Conservation (phyloP, 495 filamentous ascomycete species). For the Friedmanniomyces endolithicus region DNA sequence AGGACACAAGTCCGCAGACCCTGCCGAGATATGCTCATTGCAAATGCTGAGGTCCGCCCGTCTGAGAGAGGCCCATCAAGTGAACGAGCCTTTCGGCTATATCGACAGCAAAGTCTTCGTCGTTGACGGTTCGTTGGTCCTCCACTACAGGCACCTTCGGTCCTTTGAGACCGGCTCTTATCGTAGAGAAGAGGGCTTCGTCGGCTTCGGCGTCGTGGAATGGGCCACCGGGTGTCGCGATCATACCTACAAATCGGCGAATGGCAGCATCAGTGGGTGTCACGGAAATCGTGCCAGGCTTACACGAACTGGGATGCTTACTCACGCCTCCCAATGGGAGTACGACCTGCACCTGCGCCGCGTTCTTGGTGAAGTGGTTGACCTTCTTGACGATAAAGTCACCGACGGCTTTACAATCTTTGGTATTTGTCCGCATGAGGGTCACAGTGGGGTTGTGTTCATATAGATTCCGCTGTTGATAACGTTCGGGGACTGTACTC, state of each 20-base stretch:
- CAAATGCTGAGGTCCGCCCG: not conserved
- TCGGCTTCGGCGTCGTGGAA: constrained; percentile 38
- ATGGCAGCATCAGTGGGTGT: no score
- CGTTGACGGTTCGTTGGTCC: constrained; percentile 36
- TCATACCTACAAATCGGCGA: no score
- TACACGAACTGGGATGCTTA: no score
- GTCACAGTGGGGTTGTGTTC: constrained; percentile 57
- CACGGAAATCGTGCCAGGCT: no score
- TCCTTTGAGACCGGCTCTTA: constrained; percentile 25
- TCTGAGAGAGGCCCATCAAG: constrained; percentile 3
- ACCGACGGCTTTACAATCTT: constrained; percentile 44
- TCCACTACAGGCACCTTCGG: constrained; percentile 30
- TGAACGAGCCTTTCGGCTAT: constrained; percentile 27
- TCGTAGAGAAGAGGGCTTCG: constrained; percentile 26
- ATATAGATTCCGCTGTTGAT: constrained; percentile 36
- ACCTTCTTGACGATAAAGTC: constrained; percentile 42
- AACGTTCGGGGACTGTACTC: constrained; percentile 41
- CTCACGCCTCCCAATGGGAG: constrained; percentile 45
- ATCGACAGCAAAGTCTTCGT: constrained; percentile 33
- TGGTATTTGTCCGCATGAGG: constrained; percentile 44
- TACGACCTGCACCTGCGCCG: constrained; percentile 39
- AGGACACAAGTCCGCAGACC: no score
- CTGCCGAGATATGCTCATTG: no score
- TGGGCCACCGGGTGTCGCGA: constrained; percentile 29
- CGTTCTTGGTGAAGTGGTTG: constrained; percentile 25